Base-by-base conservation (phyloP, 1,284 basidiomycete genomes). In the Naganishia cerealis region DNA sequence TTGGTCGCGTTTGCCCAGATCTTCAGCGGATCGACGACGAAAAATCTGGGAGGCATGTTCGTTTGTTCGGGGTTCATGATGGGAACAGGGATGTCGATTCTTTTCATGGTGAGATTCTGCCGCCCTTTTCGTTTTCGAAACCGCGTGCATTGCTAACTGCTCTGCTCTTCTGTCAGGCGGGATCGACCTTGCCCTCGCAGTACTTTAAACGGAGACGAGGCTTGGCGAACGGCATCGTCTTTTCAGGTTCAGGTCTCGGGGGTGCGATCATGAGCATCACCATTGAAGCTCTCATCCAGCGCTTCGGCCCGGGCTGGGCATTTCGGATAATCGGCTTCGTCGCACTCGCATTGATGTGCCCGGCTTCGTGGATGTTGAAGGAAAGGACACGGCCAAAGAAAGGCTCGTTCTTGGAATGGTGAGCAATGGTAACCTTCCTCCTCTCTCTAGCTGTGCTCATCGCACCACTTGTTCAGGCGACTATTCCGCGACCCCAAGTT, bases 141-240 rank as follows among this genome's bases (percentile, higher is more conserved):
- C 29, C 29, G n/a, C 29, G 9, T n/a, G 10, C 39, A 7, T 24
- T 21, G 21, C 15, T 38, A 10, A 16, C 29, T 21, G 29, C 29
- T 29, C 55, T 13, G 1, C 40, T 16, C n/a, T 36, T 10, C 13
- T 8, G 15, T n/a, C 71, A 63, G 74, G 72, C 24, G 53, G 71
- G 50, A 18, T 66, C 71, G 12, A 68, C 71, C 39, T 39, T 72
- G 8, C 75, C 75, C 0, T 65, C 67, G 13, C 72, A 74, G 52
- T 80, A 79, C 71, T 80, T 80, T 63, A 69, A 72, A 43, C 70
- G 68, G 2, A 72, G 73, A 58, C 57, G 77, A 10, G 78, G 76
- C 0, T 67, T 79, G 2, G 78, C 78, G 0, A 72, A 72, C 24
- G 79, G 79, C 4, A 72, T 80, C 58, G 75, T 80, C 10, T 78